Evolutionary conservation across 306 rosid species (phyloP).

Genomic region (Hippophae rhamnoides): DNA sequence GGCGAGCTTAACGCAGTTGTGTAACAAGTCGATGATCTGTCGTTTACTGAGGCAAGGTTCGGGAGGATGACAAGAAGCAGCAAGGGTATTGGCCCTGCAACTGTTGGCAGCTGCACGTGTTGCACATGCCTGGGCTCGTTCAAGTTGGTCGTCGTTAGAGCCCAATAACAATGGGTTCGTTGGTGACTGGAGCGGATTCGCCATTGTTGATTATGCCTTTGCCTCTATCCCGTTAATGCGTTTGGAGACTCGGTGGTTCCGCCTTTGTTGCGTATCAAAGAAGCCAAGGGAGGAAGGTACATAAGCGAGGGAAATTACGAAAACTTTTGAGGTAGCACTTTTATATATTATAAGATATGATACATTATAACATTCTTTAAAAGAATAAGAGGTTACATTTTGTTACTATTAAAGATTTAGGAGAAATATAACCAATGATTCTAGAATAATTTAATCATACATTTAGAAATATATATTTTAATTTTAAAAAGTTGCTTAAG

Average conservation of each 20-base stretch:
- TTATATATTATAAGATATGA: too few relatives aligned
- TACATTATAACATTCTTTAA: too few relatives aligned
- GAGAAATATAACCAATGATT: too few relatives aligned
- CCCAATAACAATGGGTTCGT: slow-evolving; percentile 72
- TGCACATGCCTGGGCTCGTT: slow-evolving; percentile 85
- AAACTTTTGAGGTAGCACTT: too few relatives aligned
- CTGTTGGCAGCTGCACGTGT: slow-evolving; percentile 86
- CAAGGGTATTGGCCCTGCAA: slow-evolving; percentile 30
- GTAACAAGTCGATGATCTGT: slow-evolving; percentile 80
- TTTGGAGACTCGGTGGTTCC: slow-evolving; percentile 25
- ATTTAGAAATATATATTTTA: too few relatives aligned
- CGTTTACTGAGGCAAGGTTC: slow-evolving; percentile 55
- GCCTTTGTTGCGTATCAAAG: too few relatives aligned
- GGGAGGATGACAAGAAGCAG: slow-evolving; percentile 26
- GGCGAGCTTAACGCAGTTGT: slow-evolving; percentile 95
- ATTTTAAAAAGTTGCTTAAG: too few relatives aligned
- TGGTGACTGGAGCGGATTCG: slow-evolving; percentile 76
- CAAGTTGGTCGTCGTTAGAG: slow-evolving; percentile 81
- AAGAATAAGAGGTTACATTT: too few relatives aligned
- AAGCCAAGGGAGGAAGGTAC: too few relatives aligned
- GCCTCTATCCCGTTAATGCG: slow-evolving; percentile 23
- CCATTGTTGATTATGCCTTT: slow-evolving; percentile 37
- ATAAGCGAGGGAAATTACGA: too few relatives aligned
- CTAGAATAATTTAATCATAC: too few relatives aligned
- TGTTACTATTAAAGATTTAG: too few relatives aligned